Evolutionary conservation across 2,329 filamentous ascomycete species (phyloP).

Genomic region (Penicillium olsonii): DNA sequence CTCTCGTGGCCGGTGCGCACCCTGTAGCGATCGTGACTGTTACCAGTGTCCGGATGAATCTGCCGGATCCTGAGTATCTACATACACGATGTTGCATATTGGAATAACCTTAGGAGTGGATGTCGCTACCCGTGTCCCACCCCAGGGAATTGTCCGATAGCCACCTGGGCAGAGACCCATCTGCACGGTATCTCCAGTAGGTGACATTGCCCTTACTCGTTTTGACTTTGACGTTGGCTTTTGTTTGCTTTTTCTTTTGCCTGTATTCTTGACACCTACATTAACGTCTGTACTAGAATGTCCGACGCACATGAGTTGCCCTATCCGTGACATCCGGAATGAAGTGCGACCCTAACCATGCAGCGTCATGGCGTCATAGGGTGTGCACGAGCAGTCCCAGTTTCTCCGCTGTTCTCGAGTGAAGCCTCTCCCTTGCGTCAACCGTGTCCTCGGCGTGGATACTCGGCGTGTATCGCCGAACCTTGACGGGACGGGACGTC

Average conservation of each 20-base stretch:
- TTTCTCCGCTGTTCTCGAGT: background rate
- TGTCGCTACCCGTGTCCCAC: constrained; percentile 24
- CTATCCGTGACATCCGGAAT: constrained; percentile 5
- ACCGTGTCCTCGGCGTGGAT: no score
- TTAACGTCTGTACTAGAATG: constrained; percentile 14
- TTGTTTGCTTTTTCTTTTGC: background rate
- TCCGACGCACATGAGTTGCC: constrained; percentile 8
- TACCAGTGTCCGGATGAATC: background rate
- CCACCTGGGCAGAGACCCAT: constrained; percentile 1
- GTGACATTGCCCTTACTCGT: constrained; percentile 18
- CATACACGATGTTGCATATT: constrained; percentile 23
- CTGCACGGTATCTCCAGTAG: constrained; percentile 13
- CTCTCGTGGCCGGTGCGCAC: constrained; percentile 20
- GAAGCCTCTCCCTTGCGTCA: constrained; percentile 31
- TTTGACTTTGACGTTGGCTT: background rate
- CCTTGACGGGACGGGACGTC: constrained; percentile 43
- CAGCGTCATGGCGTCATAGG: constrained; percentile 18
- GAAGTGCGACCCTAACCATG: constrained; percentile 11
- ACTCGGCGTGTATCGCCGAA: constrained; percentile 34
- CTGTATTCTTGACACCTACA: constrained; percentile 1
- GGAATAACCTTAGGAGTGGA: constrained; percentile 2
- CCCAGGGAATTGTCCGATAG: constrained; percentile 23
- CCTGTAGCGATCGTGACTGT: constrained; percentile 22
- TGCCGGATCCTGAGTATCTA: background rate
- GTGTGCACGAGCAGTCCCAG: constrained; percentile 6